Evolutionary conservation across 352 stramenopile genomes (phyloP).

Genomic region (Globisporangium nagaii): DNA sequence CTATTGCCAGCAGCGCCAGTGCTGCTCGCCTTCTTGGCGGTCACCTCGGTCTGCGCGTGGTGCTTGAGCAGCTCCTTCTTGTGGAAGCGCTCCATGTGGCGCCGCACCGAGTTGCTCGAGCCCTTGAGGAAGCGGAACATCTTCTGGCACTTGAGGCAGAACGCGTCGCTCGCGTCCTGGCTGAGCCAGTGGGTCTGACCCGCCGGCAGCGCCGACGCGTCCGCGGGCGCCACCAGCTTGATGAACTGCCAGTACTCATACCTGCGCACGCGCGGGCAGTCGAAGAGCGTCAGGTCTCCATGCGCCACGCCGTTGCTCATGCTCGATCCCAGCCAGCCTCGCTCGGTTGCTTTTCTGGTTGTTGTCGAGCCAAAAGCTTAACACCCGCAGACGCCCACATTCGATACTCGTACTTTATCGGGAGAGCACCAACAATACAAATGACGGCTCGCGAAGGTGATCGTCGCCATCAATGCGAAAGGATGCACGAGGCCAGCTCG

Average conservation of each 20-base stretch:
- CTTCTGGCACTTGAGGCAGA: slow-evolving; percentile 38
- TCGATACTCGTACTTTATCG: too few species aligned
- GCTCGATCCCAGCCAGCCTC: too few species aligned
- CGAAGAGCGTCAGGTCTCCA: slow-evolving; percentile 44
- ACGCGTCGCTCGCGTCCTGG: slow-evolving; percentile 45
- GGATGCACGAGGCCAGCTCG: too few species aligned
- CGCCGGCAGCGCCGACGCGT: slow-evolving; percentile 14
- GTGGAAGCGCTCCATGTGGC: slow-evolving; percentile 57
- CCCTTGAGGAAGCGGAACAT: slow-evolving; percentile 52
- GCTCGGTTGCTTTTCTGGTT: background rate
- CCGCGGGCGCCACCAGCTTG: slow-evolving; percentile 36
- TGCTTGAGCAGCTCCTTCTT: slow-evolving; percentile 32
- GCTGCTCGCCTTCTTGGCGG: background rate
- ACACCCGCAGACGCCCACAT: slow-evolving; percentile 6
- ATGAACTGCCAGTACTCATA: slow-evolving; percentile 65
- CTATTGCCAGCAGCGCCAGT: background rate
- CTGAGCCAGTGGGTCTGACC: slow-evolving; percentile 49
- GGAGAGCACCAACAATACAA: too few species aligned
- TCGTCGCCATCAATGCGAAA: too few species aligned
- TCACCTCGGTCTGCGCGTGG: slow-evolving; percentile 16
- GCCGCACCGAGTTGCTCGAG: slow-evolving; percentile 51
- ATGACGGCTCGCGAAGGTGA: too few species aligned
- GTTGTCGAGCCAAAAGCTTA: background rate
- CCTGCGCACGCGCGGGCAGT: slow-evolving; percentile 48
- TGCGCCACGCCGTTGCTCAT: slow-evolving; percentile 56